Evolutionary conservation across 306 rosid species (phyloP).

Genomic region (Fagus crenata): DNA sequence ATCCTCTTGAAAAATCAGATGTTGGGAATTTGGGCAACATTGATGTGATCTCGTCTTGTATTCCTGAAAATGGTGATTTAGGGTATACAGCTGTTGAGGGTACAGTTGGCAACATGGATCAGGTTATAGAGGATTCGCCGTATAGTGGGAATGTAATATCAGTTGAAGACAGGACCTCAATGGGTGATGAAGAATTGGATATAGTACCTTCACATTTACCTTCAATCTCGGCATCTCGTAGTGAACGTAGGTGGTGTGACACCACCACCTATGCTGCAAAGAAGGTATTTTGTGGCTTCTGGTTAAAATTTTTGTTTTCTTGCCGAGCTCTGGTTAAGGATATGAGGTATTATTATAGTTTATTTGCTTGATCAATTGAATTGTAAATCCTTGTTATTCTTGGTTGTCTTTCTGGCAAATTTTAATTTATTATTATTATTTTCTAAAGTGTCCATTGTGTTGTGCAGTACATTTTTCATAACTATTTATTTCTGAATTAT

Average conservation of each 20-base stretch:
- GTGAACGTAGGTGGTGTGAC: slow-evolving; percentile 79
- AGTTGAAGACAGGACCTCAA: slow-evolving; percentile 47
- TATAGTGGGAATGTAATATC: slow-evolving; percentile 46
- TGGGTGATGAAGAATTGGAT: slow-evolving; percentile 60
- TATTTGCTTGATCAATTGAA: slow-evolving; percentile 7
- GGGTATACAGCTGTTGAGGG: slow-evolving; percentile 40
- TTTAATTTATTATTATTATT: neutral
- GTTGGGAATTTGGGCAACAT: slow-evolving; percentile 37
- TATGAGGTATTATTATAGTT: neutral
- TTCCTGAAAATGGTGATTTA: slow-evolving; percentile 56
- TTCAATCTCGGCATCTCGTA: slow-evolving; percentile 52
- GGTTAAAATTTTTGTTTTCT: slow-evolving; percentile 18
- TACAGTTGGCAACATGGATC: slow-evolving; percentile 47
- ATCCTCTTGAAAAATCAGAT: slow-evolving; percentile 38
- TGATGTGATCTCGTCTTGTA: slow-evolving; percentile 34
- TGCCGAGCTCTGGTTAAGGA: slow-evolving; percentile 20
- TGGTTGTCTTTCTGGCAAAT: neutral
- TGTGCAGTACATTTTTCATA: slow-evolving; percentile 4
- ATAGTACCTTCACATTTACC: slow-evolving; percentile 52
- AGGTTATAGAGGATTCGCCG: slow-evolving; percentile 76
- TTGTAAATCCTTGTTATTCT: slow-evolving; percentile 14
- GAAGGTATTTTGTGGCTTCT: slow-evolving; percentile 59
- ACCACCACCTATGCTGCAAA: slow-evolving; percentile 73
- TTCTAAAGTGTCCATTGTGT: neutral
- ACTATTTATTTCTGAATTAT: neutral